Percentiles rank a stretch among this genome's conserved stretches.
phyloP scores from a whole-genome alignment of 306 rosid genomes.

The Lupinus albus region DNA sequence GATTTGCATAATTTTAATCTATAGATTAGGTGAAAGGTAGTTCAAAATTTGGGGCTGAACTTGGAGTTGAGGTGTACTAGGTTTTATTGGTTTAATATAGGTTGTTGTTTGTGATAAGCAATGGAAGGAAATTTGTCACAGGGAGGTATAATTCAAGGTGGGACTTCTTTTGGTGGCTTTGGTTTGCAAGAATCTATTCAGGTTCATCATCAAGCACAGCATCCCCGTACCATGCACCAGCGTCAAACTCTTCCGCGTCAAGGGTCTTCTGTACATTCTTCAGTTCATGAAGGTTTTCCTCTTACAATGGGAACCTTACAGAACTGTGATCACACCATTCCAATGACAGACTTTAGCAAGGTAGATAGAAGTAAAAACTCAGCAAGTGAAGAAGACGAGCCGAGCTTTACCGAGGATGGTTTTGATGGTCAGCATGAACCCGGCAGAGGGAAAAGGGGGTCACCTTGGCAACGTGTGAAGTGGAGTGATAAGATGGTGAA shows the following conservation, averaged over 20 bases:
- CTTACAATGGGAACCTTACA: conserved; percentile 63
- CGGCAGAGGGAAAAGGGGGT: conserved; percentile 72
- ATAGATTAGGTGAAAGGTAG: conserved; percentile 19
- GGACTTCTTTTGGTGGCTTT: conserved; percentile 68
- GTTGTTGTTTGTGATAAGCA: conserved; percentile 40
- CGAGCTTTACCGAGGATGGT: conserved; percentile 70
- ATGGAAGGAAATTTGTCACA: conserved; percentile 88
- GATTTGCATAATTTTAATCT: conserved; percentile 37
- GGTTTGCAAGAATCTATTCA: conserved; percentile 69
- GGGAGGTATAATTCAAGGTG: conserved; percentile 72
- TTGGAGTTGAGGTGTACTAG: conserved; percentile 41
- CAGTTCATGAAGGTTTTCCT: conserved; percentile 68
- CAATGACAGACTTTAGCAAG: conserved; percentile 61
- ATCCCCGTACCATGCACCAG: conserved; percentile 60
- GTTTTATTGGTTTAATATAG: conserved; percentile 50
- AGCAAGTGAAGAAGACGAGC: conserved; percentile 81
- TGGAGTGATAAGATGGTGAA: conserved; percentile 95
- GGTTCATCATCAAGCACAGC: conserved; percentile 66
- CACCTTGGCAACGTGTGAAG: conserved; percentile 91
- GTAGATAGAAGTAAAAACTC: conserved; percentile 78
- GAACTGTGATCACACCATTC: conserved; percentile 61
- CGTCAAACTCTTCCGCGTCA: conserved; percentile 61
- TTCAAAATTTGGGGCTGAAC: conserved; percentile 1
- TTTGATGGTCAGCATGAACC: conserved; percentile 59
- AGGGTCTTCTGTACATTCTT: conserved; percentile 55